Evolutionary conservation across 2,329 filamentous ascomycete species (phyloP).

Genomic region (Phyllosticta citriasiana): DNA sequence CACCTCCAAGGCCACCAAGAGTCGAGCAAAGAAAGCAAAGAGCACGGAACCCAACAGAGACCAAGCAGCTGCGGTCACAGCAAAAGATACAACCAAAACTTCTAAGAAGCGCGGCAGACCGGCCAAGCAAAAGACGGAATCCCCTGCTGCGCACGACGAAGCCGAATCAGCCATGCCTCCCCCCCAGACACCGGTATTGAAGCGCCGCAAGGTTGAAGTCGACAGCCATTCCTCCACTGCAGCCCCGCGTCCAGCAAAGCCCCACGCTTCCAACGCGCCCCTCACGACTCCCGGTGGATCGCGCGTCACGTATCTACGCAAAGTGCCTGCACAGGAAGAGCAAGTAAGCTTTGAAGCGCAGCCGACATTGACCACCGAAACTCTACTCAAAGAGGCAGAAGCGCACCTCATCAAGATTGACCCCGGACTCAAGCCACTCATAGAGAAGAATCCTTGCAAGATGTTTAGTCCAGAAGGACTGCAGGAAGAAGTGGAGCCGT

Average conservation of each 20-base stretch:
- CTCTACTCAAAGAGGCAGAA: conserved; percentile 64
- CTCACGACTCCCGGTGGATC: conserved; percentile 64
- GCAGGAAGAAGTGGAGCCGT: conserved; percentile 80
- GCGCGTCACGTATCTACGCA: conserved; percentile 38
- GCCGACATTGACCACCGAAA: conserved; percentile 53
- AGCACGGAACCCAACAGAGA: background rate
- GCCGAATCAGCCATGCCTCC: conserved; percentile 16
- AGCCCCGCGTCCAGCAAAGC: conserved; percentile 46
- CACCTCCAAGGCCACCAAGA: background rate
- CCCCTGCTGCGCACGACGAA: background rate
- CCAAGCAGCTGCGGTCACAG: background rate
- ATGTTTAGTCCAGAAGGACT: conserved; percentile 75
- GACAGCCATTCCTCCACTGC: background rate
- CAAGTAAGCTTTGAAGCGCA: conserved; percentile 17
- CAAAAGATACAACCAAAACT: background rate
- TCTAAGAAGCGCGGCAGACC: conserved; percentile 4
- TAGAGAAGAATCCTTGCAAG: conserved; percentile 65
- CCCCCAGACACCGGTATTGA: conserved; percentile 15
- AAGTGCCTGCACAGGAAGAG: background rate
- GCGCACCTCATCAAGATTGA: conserved; percentile 66
- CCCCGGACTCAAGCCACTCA: conserved; percentile 57
- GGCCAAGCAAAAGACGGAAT: background rate
- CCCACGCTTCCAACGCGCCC: conserved; percentile 57
- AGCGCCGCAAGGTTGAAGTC: background rate
- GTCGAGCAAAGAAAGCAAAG: background rate